Base-by-base conservation (phyloP, 495 filamentous ascomycete genomes). In the Neurospora sp. region DNA sequence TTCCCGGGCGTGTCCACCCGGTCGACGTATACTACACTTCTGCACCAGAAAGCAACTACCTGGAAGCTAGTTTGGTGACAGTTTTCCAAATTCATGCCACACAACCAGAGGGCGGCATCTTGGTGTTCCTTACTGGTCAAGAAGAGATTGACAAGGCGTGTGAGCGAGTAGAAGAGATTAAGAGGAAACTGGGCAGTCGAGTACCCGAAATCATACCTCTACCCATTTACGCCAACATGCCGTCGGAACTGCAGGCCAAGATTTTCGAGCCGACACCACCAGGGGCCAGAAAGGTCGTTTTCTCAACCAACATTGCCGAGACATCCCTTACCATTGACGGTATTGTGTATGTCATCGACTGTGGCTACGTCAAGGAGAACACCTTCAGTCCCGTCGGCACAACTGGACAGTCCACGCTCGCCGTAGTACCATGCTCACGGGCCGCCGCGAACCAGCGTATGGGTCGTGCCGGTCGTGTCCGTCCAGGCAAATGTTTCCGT, bases 21-120 rank as follows among this genome's bases (percentile, higher is more conserved):
- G 94, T 99, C 16, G 93, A 97, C 71, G 94, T 97, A 37, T 93
- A 96, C 81, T 97, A 97, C 82, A 96, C 94, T 0, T 89, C 90
- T 6, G 91, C 96, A 70, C 96, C 96, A 0, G 96, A 99, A 80
- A 93, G 93, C 40, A 97, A 98, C 79, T 98, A 98, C 76, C 85
- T 99, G 4, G 92, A 92, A 5, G 96, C 96, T 12, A 92, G 91
- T 40, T 91, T 98, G 72, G 96, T 93, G 0, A 98, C 96, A 0
- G 89, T 97, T 37, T 98, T 99, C 78, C 96, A 98, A 80, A 98
- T 99, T 72, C 96, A 99, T 78, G 91, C 96, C 3, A 91, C 91
- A 1, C 93, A 97, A 76, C 90, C 91, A 1, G 86, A 87, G 70
- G 96, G 96, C 22, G 96, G 96, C 79, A 97, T 99, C 48, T 81